Conservation (phyloP, 139 green algal genomes). For the Closterium sp. region DNA sequence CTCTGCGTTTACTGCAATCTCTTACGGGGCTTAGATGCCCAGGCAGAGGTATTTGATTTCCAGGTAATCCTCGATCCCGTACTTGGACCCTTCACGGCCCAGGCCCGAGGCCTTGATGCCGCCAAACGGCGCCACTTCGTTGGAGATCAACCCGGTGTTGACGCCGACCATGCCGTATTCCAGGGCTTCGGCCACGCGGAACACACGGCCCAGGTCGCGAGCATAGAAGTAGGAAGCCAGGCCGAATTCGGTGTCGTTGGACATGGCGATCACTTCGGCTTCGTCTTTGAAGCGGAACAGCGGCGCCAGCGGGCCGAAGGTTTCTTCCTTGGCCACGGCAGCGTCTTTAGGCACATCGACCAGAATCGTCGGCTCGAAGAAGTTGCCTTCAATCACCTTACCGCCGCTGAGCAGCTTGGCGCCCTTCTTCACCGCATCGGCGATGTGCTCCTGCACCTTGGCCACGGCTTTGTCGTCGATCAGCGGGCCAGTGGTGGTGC, state of each 20-base stretch:
- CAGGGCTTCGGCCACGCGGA: slow-evolving; percentile 78
- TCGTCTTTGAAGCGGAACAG: slow-evolving; percentile 69
- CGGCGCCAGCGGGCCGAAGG: slow-evolving; percentile 85
- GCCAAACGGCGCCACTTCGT: slow-evolving; percentile 90
- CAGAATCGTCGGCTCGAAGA: no score
- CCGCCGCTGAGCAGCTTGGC: background rate
- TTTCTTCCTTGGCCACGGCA: no score
- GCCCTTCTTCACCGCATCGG: background rate
- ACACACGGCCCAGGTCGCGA: slow-evolving; percentile 70
- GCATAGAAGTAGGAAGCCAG: slow-evolving; percentile 94
- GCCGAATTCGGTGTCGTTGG: slow-evolving; percentile 88
- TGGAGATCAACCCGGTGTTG: slow-evolving; percentile 87
- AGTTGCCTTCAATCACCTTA: no score
- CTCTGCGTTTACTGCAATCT: no score
- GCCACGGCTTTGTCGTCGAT: slow-evolving; percentile 66
- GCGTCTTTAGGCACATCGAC: no score
- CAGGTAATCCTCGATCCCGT: slow-evolving; percentile 85
- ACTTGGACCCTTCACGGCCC: slow-evolving; percentile 84
- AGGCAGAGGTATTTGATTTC: slow-evolving; percentile 64
- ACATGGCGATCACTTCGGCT: slow-evolving; percentile 73
- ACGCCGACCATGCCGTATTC: slow-evolving; percentile 95
- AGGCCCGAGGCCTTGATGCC: slow-evolving; percentile 90
- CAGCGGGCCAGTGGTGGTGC: slow-evolving; percentile 72
- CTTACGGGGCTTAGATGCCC: no score
- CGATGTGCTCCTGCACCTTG: slow-evolving; percentile 20